Evolutionary conservation across 495 filamentous ascomycete species (phyloP).

Genomic region (Talaromyces wortmannii): DNA sequence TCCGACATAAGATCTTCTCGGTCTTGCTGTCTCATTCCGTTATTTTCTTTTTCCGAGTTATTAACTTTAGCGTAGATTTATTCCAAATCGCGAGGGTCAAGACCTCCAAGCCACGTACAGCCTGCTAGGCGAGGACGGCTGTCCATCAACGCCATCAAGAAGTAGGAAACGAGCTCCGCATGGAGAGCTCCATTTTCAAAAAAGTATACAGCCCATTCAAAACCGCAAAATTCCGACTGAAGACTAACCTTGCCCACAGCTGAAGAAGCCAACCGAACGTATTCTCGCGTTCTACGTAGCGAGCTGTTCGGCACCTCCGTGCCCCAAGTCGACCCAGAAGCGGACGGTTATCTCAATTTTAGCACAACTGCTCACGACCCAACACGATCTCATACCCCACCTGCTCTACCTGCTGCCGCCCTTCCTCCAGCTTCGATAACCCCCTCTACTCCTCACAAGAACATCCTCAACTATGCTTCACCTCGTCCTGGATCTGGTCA

Average conservation of each 20-base stretch:
- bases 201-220: conserved; percentile 52
- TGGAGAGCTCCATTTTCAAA: conserved; percentile 88
- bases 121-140: conserved; percentile 83
- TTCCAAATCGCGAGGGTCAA: conserved; percentile 88
- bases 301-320: conserved; percentile 88
- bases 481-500: conserved; percentile 67
- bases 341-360: conserved; percentile 53
- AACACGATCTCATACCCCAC: conserved; percentile 74
- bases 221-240: neutral
- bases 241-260: conserved; percentile 39
- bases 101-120: conserved; percentile 89
- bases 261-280: conserved; percentile 90
- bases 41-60: neutral
- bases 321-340: conserved; percentile 69
- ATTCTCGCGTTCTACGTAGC: conserved; percentile 77
- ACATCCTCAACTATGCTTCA: conserved; percentile 88
- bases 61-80: conserved; percentile 57
- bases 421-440: conserved; percentile 66
- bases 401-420: conserved; percentile 53
- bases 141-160: conserved; percentile 82
- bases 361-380: conserved; percentile 56
- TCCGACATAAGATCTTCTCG: conserved; percentile 6
- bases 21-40: neutral
- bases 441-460: conserved; percentile 93
- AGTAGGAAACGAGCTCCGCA: conserved; percentile 79